Evolutionary conservation across 2,329 filamentous ascomycete species (phyloP), one percentile per base, ranked within the genome.

Genomic region (Botrytis fragariae): DNA sequence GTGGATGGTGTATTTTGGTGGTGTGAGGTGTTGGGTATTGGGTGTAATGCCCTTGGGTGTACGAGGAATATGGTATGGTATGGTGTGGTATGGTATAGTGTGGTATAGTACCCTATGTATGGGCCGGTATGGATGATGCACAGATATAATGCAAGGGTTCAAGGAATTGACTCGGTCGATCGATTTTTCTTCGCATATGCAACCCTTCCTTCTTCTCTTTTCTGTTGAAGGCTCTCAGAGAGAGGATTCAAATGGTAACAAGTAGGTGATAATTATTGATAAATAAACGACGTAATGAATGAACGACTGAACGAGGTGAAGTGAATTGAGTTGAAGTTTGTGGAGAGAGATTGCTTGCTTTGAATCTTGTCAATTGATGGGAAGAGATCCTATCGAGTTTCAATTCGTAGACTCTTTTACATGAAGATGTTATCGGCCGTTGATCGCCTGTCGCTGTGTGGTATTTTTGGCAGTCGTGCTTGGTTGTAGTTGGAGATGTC

Each of bases 151-250:
- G 60, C 69, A 72, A 65, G 69, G 69, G 61, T 65, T 22, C 22
- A n/a, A 60, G 44, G 54, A 60, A 60, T 69, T 69, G 64, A 63
- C 69, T 71, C 60, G 69, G 60, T 64, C 59, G 69, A 71, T 71
- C 59, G 39, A 37, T 39, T 59, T 60, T 71, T 39, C n/a, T 57
- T 29, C 51, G 29, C 42, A 35, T 18, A 57, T 64, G 60, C 16
- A n/a, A 45, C 35, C 42, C 9, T 29, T 16, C 22, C n/a, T 44
- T 45, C 29, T 42, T 44, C 29, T 54, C 39, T 51, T 12, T 68
- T 22, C 4, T 12, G 8, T n/a, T n/a, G 1, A 29, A 62, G 48
- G 25, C 25, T n/a, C 5, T n/a, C 4, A n/a, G 22, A 32, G 35
- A 22, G 7, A 44, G 16, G 51, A 57, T 22, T 16, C 3, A 32